Conservation (phyloP, 116 monocot species). For the Cymodocea nodosa region DNA sequence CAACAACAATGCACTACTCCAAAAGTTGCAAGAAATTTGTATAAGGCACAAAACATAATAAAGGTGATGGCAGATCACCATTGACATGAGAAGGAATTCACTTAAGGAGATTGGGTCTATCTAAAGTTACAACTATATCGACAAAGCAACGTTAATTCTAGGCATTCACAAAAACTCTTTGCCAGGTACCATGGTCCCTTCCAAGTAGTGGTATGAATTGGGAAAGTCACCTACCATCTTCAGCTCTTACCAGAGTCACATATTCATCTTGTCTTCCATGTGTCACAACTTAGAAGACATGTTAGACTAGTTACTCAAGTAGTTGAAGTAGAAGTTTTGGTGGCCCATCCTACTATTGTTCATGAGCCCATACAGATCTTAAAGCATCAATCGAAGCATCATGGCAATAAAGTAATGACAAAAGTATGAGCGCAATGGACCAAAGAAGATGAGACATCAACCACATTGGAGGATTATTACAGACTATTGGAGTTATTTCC, state of each 20-base stretch:
- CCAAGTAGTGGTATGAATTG: not conserved
- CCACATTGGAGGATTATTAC: no score
- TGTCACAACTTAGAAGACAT: not conserved
- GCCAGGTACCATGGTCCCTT: not conserved
- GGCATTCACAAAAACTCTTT: not conserved
- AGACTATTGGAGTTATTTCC: no score
- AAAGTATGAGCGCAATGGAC: no score
- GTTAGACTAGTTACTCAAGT: no score
- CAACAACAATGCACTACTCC: not conserved
- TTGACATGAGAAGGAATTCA: not conserved
- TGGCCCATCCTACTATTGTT: no score
- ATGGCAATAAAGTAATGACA: no score
- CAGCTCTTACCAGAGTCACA: rapidly evolving
- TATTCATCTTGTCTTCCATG: conserved; percentile 3
- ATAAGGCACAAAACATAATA: not conserved
- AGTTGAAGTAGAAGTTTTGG: not conserved
- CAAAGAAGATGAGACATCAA: no score
- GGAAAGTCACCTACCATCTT: not conserved
- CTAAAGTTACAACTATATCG: not conserved
- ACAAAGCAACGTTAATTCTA: not conserved
- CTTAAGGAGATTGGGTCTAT: not conserved
- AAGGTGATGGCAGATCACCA: not conserved
- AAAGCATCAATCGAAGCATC: no score
- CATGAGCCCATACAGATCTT: no score
- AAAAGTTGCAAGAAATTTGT: no score